Percentiles rank a stretch among this genome's conserved stretches.
Evolutionary conservation across 2,329 filamentous ascomycete species (phyloP).

Genomic region (Epichloe typhina): DNA sequence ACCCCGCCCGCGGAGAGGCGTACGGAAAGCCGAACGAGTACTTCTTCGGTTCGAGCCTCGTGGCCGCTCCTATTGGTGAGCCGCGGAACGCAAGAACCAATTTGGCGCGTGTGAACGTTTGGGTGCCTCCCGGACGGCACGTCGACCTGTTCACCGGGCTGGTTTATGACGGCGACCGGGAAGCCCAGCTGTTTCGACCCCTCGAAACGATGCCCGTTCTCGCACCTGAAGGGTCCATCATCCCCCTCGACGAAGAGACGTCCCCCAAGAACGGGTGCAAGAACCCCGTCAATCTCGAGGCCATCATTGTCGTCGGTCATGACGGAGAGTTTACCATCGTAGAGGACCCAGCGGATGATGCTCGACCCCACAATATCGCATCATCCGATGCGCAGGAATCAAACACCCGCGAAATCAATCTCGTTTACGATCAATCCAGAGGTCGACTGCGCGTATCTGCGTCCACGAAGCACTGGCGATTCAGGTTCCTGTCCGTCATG

Average conservation of each 20-base stretch:
- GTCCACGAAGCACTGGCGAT: constrained; percentile 2
- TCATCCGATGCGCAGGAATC: neutral
- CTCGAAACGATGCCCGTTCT: constrained; percentile 35
- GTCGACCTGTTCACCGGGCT: constrained; percentile 45
- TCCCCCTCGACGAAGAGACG: constrained; percentile 1
- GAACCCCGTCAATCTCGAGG: constrained; percentile 1
- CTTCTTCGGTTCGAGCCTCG: constrained; percentile 41
- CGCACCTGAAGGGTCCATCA: constrained; percentile 4
- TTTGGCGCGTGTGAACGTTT: constrained; percentile 33
- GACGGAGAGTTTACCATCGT: constrained; percentile 3
- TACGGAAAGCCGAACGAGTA: constrained; percentile 45
- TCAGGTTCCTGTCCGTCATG: constrained; percentile 2
- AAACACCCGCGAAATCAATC: neutral
- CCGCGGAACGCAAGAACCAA: constrained; percentile 33
- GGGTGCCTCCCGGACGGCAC: constrained; percentile 41
- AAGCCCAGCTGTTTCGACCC: constrained; percentile 35
- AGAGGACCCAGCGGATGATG: constrained; percentile 1
- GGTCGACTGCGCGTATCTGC: neutral
- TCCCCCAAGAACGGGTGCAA: constrained; percentile 2
- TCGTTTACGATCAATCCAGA: neutral
- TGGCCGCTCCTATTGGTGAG: constrained; percentile 42
- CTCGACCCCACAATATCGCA: neutral
- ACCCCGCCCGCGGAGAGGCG: constrained; percentile 35
- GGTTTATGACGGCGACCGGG: constrained; percentile 43
- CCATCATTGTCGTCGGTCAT: constrained; percentile 1